These are phyloP conservation scores for Cryptococcus deneoformans DNA, from an alignment of 1,284 basidiomycete genomes.

Conservation along the genomic window DNA sequence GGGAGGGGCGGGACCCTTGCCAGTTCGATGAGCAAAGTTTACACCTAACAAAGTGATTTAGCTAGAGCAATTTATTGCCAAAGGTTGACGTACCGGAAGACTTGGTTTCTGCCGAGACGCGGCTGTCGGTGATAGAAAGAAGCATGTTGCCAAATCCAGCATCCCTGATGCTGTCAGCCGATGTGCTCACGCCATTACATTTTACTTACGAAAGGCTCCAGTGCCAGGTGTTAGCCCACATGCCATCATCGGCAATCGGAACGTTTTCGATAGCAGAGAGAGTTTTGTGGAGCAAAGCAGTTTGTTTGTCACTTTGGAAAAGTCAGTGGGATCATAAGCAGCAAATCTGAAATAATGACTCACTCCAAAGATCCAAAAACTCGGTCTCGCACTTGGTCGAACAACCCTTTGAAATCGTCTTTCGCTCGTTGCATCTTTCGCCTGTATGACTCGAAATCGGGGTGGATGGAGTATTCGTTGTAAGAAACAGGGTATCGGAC, in stretches of 20 bases:
- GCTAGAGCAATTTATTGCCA: constrained; percentile 2
- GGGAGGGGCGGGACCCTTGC: constrained; percentile 20
- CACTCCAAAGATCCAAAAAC: constrained; percentile 87
- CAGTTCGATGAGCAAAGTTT: constrained; percentile 70
- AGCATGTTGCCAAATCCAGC: constrained; percentile 87
- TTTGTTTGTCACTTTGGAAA: constrained; percentile 66
- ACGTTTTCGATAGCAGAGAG: constrained; percentile 66
- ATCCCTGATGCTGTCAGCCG: constrained; percentile 58
- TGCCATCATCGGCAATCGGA: constrained; percentile 55
- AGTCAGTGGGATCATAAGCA: not conserved
- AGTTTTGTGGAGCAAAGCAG: constrained; percentile 84
- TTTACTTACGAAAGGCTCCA: constrained; percentile 67
- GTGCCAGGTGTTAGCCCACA: constrained; percentile 99
- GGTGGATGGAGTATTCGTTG: constrained; percentile 95
- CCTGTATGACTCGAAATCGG: constrained; percentile 84
- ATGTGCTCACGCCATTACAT: too few relatives aligned
- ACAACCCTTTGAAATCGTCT: constrained; percentile 82
- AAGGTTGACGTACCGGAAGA: constrained; percentile 67
- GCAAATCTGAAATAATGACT: constrained; percentile 14
- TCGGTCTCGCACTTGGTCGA: constrained; percentile 89
- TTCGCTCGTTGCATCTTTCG: constrained; percentile 76
- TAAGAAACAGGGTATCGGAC: constrained; percentile 92
- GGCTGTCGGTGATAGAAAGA: constrained; percentile 84
- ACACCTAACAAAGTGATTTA: constrained; percentile 60
- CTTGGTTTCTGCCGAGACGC: constrained; percentile 87